Base-by-base conservation (phyloP, 768 basidiomycete species). In the Termitomyces titanicus region DNA sequence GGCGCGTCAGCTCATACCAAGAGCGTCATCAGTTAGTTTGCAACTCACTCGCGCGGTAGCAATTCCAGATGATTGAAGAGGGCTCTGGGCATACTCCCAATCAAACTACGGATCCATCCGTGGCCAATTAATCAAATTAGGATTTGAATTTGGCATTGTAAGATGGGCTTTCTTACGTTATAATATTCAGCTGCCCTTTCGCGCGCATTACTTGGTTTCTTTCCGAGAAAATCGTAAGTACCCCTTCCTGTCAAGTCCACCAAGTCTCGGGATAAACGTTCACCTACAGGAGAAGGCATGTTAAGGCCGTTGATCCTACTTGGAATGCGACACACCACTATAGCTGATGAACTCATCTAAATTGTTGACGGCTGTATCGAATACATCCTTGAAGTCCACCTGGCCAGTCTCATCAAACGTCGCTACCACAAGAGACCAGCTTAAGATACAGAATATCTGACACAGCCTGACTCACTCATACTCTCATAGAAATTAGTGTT, bases 111-210 rank as follows among this genome's bases (percentile, higher is more conserved):
- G 29, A 42, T 29, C 15, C n/a, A n/a, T n/a, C n/a, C n/a, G n/a
- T n/a, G n/a, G n/a, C 53, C 44, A 24, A 40, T 37, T 38, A 11
- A 22, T 25, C 22, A 20, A n/a, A 13, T n/a, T 1, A 17, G 12
- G 9, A 10, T 6, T 10, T 15, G 34, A 27, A 2, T 29, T 18
- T 18, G 17, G 10, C n/a, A 24, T 5, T n/a, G 27, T 29, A 45
- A 45, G 17, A 33, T 20, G 2, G 1, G 44, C 0, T 37, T 6
- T 6, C 11, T 55, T 48, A 80, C 77, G 57, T 77, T 68, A 53
- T 72, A 84, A 61, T 88, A 88, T 63, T 87, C 84, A 3, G 80
- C 70, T 7, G 74, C 86, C 53, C 65, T 69, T 33, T 78, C 79
- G 55, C 80, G 75, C 1, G 74, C 70, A 4, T 74, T 74, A 49